Conservation (phyloP, 1,139 yeast genomes). For the Blastobotrys petasosporus region DNA sequence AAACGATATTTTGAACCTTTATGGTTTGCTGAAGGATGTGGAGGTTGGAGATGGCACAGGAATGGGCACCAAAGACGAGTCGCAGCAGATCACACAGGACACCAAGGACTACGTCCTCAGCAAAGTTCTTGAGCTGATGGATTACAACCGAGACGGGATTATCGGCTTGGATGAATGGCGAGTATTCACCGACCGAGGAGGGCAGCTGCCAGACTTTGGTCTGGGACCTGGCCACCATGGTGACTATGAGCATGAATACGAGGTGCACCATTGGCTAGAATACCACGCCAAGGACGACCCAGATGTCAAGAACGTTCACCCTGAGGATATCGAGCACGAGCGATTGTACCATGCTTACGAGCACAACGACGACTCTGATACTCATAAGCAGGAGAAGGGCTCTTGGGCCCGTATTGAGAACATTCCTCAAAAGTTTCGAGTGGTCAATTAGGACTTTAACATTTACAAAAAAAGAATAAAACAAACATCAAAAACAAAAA, state of each 20-base stretch:
- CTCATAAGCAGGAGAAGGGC: slow-evolving; percentile 35
- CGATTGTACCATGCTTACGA: slow-evolving; percentile 84
- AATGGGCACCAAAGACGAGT: slow-evolving; percentile 68
- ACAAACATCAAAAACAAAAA: background rate
- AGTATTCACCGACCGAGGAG: slow-evolving; percentile 54
- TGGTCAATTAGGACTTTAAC: too few species aligned
- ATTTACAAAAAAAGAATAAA: background rate
- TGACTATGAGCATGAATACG: slow-evolving; percentile 89
- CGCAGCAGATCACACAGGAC: slow-evolving; percentile 52
- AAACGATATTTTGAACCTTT: slow-evolving; percentile 67
- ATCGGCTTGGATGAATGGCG: slow-evolving; percentile 69
- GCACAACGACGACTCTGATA: slow-evolving; percentile 50
- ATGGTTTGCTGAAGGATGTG: slow-evolving; percentile 67
- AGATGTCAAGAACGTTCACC: slow-evolving; percentile 69
- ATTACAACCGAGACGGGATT: slow-evolving; percentile 58
- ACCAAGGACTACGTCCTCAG: slow-evolving; percentile 50
- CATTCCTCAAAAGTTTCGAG: slow-evolving; percentile 35
- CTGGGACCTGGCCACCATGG: slow-evolving; percentile 97
- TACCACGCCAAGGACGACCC: slow-evolving; percentile 81
- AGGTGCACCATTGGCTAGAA: slow-evolving; percentile 89
- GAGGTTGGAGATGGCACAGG: slow-evolving; percentile 89
- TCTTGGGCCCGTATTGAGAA: slow-evolving; percentile 33
- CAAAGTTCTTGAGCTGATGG: slow-evolving; percentile 55
- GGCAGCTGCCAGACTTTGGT: slow-evolving; percentile 84
- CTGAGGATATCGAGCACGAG: slow-evolving; percentile 88